A percentile compares a stretch with the other conserved stretches of the same genome.
Evolutionary conservation across 345 rosid genomes (phyloP).

Genomic region (Excoecaria cochinchinensis): DNA sequence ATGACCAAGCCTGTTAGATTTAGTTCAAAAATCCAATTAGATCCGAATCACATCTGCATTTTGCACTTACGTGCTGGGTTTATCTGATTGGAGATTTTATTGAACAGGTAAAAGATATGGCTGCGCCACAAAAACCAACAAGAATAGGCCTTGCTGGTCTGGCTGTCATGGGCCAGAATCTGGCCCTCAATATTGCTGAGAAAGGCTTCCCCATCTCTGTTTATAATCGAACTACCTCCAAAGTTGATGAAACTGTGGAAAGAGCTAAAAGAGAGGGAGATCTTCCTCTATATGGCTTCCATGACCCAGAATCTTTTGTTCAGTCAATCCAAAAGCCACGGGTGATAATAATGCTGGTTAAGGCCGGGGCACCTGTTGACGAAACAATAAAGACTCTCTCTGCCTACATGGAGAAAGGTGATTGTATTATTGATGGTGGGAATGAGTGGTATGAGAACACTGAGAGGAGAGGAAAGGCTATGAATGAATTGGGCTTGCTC

Average conservation of each 20-base stretch:
- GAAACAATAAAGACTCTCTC: constrained; percentile 85
- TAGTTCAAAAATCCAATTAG: neutral
- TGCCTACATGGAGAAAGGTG: constrained; percentile 83
- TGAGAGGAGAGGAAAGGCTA: constrained; percentile 77
- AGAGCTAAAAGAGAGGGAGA: constrained; percentile 84
- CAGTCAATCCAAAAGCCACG: constrained; percentile 84
- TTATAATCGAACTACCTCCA: constrained; percentile 83
- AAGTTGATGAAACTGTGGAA: constrained; percentile 87
- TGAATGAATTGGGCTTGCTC: constrained; percentile 66
- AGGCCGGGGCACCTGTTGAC: constrained; percentile 95
- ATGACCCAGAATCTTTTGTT: constrained; percentile 78
- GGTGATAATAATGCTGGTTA: constrained; percentile 91
- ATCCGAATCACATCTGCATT: neutral
- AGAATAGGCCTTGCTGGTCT: constrained; percentile 95
- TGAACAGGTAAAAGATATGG: constrained; percentile 51
- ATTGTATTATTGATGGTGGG: constrained; percentile 94
- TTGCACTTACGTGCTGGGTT: neutral
- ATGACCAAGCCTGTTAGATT: neutral
- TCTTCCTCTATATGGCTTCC: constrained; percentile 80
- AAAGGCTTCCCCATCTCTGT: constrained; percentile 98
- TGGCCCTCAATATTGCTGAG: constrained; percentile 89
- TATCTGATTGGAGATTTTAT: constrained; percentile 18
- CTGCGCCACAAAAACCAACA: constrained; percentile 45
- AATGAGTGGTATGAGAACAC: constrained; percentile 99
- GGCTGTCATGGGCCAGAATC: constrained; percentile 98